Percentiles rank a stretch among this genome's conserved stretches.
Conservation (phyloP, 768 basidiomycete genomes). For the Candolleomyces aberdarensis region DNA sequence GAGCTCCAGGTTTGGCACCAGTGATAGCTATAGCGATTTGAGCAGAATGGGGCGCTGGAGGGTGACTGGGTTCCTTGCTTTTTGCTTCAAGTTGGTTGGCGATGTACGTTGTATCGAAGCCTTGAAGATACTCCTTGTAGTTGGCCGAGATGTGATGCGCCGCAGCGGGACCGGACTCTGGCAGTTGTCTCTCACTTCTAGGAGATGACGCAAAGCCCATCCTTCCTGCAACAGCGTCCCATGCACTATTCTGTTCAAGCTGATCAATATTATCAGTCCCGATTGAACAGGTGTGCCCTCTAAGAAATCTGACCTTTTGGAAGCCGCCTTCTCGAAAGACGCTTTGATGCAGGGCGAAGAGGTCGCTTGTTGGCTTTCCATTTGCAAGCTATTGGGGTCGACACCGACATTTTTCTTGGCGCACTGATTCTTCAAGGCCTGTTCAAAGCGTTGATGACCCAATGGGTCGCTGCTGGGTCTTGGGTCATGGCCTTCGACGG, state of each 20-base stretch:
- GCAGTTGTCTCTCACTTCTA: slow-evolving; percentile 55
- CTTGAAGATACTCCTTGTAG: slow-evolving; percentile 55
- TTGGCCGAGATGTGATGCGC: slow-evolving; percentile 58
- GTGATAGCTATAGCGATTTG: slow-evolving; percentile 1
- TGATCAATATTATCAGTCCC: slow-evolving; percentile 20
- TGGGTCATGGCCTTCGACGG: too few relatives aligned
- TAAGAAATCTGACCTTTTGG: slow-evolving; percentile 35
- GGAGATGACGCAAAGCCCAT: slow-evolving; percentile 67
- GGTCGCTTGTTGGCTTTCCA: slow-evolving; percentile 57
- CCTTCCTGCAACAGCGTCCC: slow-evolving; percentile 65
- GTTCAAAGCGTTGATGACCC: slow-evolving; percentile 52
- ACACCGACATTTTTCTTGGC: slow-evolving; percentile 35
- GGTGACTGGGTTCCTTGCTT: not conserved
- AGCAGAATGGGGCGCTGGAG: not conserved
- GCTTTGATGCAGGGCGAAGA: slow-evolving; percentile 53
- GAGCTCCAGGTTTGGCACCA: slow-evolving; percentile 10
- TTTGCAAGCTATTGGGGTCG: slow-evolving; percentile 38
- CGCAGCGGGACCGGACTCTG: slow-evolving; percentile 57
- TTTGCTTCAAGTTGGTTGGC: slow-evolving; percentile 29
- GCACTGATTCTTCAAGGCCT: slow-evolving; percentile 47
- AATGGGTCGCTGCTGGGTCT: too few relatives aligned
- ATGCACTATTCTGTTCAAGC: slow-evolving; percentile 55
- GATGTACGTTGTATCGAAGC: slow-evolving; percentile 57
- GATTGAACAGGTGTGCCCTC: not conserved
- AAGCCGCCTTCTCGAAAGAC: slow-evolving; percentile 60